Evolutionary conservation across 2,329 filamentous ascomycete genomes (phyloP).

Genomic region (Epichloe baconii): DNA sequence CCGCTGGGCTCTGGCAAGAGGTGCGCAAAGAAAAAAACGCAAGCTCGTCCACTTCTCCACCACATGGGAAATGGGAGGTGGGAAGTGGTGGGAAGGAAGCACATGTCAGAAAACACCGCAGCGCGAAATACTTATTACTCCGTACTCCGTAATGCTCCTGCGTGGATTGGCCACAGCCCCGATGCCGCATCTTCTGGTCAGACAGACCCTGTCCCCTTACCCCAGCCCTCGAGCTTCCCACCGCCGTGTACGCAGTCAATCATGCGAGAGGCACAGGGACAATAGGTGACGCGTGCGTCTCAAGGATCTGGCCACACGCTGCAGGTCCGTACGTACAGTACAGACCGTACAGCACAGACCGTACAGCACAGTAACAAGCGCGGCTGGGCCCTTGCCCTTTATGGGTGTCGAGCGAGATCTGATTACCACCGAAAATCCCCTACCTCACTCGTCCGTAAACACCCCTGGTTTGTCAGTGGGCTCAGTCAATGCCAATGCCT

Average conservation of each 20-base stretch:
- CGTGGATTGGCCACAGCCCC: constrained; percentile 2
- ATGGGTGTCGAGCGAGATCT: constrained; percentile 4
- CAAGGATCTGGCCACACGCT: constrained; percentile 6
- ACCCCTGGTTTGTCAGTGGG: not conserved
- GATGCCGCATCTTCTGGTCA: constrained; percentile 1
- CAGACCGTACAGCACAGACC: not conserved
- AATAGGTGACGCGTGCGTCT: not conserved
- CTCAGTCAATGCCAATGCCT: not conserved
- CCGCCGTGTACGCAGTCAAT: not conserved
- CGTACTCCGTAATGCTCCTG: not conserved
- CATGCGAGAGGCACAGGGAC: too few relatives aligned
- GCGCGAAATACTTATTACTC: not conserved
- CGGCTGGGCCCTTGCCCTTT: constrained; percentile 2
- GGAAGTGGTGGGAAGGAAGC: constrained; percentile 3
- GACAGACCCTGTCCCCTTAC: too few relatives aligned
- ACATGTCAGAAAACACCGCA: constrained; percentile 15
- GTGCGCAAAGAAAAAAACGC: not conserved
- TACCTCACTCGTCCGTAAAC: constrained; percentile 1
- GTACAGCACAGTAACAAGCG: too few relatives aligned
- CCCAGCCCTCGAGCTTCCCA: not conserved
- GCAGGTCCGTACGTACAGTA: constrained; percentile 8
- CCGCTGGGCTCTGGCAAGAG: too few relatives aligned
- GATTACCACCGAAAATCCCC: constrained; percentile 8
- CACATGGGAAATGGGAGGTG: not conserved
- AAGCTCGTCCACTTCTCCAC: not conserved